Evolutionary conservation across 139 green algal species (phyloP).

Genomic region (Micractinium sp.): DNA sequence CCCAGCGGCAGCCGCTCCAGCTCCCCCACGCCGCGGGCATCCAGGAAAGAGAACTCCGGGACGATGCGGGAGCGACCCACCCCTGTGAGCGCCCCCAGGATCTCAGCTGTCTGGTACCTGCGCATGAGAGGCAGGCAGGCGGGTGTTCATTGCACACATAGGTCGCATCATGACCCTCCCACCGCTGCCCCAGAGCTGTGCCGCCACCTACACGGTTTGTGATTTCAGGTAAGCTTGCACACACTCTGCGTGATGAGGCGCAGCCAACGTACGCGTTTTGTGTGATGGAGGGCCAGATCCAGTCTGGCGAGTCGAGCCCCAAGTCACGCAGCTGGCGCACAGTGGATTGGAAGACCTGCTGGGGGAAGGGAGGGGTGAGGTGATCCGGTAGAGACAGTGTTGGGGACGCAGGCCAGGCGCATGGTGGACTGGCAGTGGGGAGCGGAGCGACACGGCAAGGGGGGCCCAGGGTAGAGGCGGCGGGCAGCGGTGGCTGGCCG

Average conservation of each 20-base stretch:
- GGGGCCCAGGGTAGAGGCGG: no score
- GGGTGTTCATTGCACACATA: not conserved
- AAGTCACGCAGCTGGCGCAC: constrained; percentile 41
- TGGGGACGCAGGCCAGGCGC: no score
- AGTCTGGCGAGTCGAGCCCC: constrained; percentile 40
- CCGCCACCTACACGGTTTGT: no score
- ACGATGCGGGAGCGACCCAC: constrained; percentile 50
- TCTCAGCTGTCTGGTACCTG: constrained; percentile 77
- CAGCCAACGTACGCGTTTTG: constrained; percentile 54
- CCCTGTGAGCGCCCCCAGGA: constrained; percentile 43
- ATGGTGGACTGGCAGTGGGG: no score
- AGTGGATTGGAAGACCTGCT: constrained; percentile 50
- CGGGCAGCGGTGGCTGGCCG: no score
- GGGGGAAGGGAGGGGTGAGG: not conserved
- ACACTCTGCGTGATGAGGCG: no score
- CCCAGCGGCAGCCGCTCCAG: constrained; percentile 54
- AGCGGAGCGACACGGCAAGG: no score
- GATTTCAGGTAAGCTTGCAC: no score
- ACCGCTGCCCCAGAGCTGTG: no score
- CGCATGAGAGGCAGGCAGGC: not conserved
- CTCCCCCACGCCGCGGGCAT: constrained; percentile 64
- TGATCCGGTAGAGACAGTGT: no score
- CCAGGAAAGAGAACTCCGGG: constrained; percentile 72
- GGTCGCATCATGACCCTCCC: no score
- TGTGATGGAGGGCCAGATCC: constrained; percentile 58